Conservation (phyloP, 2,329 filamentous ascomycete species). For the Colletotrichum magnum region DNA sequence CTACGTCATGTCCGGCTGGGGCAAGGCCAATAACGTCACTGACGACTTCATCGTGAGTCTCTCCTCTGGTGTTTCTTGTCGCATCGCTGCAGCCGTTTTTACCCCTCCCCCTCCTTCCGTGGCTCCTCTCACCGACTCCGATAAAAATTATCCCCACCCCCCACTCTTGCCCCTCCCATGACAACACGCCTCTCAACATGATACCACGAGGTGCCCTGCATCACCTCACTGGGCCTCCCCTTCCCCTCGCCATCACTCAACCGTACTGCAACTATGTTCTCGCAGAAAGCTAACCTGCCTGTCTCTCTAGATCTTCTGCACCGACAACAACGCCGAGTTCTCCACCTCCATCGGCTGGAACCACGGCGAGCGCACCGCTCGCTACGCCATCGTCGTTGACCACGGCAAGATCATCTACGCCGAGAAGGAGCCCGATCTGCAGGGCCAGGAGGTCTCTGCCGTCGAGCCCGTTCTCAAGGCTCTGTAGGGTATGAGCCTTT, state of each 20-base stretch:
- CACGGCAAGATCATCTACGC: constrained; percentile 88
- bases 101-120: constrained; percentile 33
- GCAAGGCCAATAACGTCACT: constrained; percentile 86
- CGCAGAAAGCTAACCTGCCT: constrained; percentile 21
- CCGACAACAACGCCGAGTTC: constrained; percentile 79
- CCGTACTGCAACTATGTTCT: constrained; percentile 1
- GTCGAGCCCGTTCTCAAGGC: constrained; percentile 69
- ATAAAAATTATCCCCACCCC: constrained; percentile 14
- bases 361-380: constrained; percentile 79
- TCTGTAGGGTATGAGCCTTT: constrained; percentile 53
- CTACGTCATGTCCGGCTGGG: constrained; percentile 91
- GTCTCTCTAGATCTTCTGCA: constrained; percentile 77
- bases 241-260: constrained; percentile 12
- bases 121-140: constrained; percentile 36
- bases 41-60: constrained; percentile 72
- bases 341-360: constrained; percentile 85
- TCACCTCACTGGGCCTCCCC: not conserved
- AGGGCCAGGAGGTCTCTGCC: constrained; percentile 63
- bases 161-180: constrained; percentile 33
- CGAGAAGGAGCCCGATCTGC: constrained; percentile 74
- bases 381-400: constrained; percentile 86
- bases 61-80: not conserved
- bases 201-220: constrained; percentile 11
- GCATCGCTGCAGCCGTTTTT: not conserved
- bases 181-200: constrained; percentile 9